Base-by-base conservation (phyloP, 208 protist genomes). In the Novymonas esmeraldas region DNA sequence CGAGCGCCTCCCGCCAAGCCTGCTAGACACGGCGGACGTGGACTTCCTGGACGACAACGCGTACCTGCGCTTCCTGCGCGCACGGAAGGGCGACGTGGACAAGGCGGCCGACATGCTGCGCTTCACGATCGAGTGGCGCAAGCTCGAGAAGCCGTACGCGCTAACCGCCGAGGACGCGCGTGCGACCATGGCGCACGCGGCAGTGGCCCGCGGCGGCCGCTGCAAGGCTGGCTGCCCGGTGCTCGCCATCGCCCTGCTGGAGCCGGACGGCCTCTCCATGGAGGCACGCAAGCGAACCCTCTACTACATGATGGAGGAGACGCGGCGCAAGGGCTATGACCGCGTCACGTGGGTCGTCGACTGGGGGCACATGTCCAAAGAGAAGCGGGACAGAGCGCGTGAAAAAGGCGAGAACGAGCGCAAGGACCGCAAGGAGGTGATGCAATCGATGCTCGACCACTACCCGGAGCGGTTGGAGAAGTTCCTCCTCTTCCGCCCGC, bases 41-140 rank as follows among this genome's bases (percentile, higher is more conserved):
- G 70, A 76, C 39, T 72, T 64, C 14, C 65, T 64, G 9, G 34
- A 31, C 56, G 65, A 63, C 48, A 68, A 76, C 54, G 68, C 49
- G 2, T 89, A 87, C 46, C 64, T 92, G 0, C 78, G 85, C 50
- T 89, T 83, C 67, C 60, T 73, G 3, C 64, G 85, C 11, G 85
- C 79, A 6, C 70, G 76, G 31, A 73, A 81, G 0, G 77, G 66
- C 3, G 50, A 87, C 59, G 36, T 64, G 2, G 56, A 58, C 16
- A 86, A 85, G 63, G 69, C 80, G 13, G 39, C 64, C 2, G 68
- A 54, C 29, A 77, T 82, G 69, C 56, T 89, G 33, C 34, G 70
- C 48, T 57, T 41, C 10, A 61, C 73, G n/a, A 60, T 89, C n/a
- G 69, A 70, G 22, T 89, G 82, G 80, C 57, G 86, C 22, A 78